These are phyloP conservation scores for Boechera stricta DNA, from an alignment of 345 rosid genomes.

Conservation along the genomic window DNA sequence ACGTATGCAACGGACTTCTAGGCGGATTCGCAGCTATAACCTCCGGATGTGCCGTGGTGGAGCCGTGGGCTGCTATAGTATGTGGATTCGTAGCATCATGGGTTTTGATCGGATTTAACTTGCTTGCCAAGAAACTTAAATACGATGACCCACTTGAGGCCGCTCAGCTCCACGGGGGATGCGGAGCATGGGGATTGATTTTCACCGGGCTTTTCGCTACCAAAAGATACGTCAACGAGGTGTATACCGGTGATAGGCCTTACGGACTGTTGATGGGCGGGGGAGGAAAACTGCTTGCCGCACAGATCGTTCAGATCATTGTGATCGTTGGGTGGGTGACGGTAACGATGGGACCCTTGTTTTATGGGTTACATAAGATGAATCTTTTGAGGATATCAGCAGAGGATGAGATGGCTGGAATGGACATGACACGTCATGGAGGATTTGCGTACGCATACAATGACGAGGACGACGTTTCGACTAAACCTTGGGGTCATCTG, in stretches of 20 bases:
- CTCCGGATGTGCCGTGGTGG: slow-evolving; percentile 36
- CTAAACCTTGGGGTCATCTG: slow-evolving; percentile 24
- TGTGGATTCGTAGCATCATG: slow-evolving; percentile 38
- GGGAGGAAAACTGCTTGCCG: slow-evolving; percentile 14
- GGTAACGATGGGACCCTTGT: slow-evolving; percentile 30
- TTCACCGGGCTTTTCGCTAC: slow-evolving; percentile 40
- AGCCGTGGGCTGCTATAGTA: slow-evolving; percentile 36
- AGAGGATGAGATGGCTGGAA: slow-evolving; percentile 34
- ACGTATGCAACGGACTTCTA: slow-evolving; percentile 30
- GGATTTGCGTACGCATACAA: slow-evolving; percentile 39
- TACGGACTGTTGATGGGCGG: slow-evolving; percentile 40
- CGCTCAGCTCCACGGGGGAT: slow-evolving; percentile 39
- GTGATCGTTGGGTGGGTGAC: slow-evolving; percentile 33
- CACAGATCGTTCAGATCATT: slow-evolving; percentile 27
- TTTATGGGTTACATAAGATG: slow-evolving; percentile 35
- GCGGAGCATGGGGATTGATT: slow-evolving; percentile 39
- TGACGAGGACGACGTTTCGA: slow-evolving; percentile 21
- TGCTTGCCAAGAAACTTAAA: slow-evolving; percentile 29
- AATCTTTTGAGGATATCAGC: slow-evolving; percentile 24
- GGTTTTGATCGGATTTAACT: slow-evolving; percentile 26
- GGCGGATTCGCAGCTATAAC: slow-evolving; percentile 34
- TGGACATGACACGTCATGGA: slow-evolving; percentile 38
- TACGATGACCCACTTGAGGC: slow-evolving; percentile 40
- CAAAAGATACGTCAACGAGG: slow-evolving; percentile 19
- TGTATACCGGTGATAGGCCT: slow-evolving; percentile 27